Conservation (phyloP, 2,329 filamentous ascomycete species). For the Colletotrichum lentis region DNA sequence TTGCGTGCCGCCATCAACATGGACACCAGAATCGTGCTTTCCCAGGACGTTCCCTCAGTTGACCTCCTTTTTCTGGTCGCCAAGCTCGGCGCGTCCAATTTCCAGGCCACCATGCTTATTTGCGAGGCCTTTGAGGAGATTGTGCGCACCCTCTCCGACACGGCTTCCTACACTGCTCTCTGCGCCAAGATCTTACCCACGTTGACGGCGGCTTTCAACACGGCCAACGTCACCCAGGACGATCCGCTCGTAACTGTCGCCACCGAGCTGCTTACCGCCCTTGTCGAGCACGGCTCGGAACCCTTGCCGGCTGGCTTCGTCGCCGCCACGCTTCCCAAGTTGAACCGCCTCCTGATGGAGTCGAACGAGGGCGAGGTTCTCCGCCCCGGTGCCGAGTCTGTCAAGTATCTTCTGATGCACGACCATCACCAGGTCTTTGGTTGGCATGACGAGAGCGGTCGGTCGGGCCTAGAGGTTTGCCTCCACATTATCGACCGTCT, state of each 20-base stretch:
- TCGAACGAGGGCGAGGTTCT: conserved; percentile 89
- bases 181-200: conserved; percentile 89
- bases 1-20: conserved; percentile 83
- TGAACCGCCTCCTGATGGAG: conserved; percentile 82
- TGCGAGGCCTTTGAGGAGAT: conserved; percentile 93
- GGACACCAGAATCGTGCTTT: conserved; percentile 77
- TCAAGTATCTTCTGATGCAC: conserved; percentile 89
- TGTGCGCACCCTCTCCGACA: conserved; percentile 71
- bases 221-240: conserved; percentile 85
- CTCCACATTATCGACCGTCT: conserved; percentile 92
- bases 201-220: conserved; percentile 86
- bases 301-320: conserved; percentile 90
- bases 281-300: conserved; percentile 83
- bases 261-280: conserved; percentile 80
- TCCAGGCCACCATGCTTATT: conserved; percentile 87
- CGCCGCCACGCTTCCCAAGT: conserved; percentile 83
- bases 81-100: conserved; percentile 87
- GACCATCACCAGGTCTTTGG: conserved; percentile 89
- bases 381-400: conserved; percentile 82
- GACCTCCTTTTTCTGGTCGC: conserved; percentile 88
- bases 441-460: conserved; percentile 82
- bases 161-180: conserved; percentile 76
- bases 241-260: conserved; percentile 81
- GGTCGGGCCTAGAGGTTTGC: conserved; percentile 86
- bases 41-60: conserved; percentile 75